Evolutionary conservation across 495 filamentous ascomycete species (phyloP), one percentile per base, ranked within the genome.

Genomic region (Aspergillus haitiensis): DNA sequence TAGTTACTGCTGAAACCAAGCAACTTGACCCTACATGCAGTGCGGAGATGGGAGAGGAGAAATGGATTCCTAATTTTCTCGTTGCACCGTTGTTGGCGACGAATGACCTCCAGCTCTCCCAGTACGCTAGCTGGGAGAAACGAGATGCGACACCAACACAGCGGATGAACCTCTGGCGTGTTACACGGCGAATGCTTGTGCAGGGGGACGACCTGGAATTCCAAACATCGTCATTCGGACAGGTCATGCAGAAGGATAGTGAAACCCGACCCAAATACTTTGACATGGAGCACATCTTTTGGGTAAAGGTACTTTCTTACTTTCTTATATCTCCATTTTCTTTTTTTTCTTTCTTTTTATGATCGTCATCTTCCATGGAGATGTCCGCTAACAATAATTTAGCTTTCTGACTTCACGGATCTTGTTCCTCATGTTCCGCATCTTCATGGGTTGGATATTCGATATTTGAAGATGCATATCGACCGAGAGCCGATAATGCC

Each of bases 51-150:
- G 75, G 75, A 7, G 72, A 78, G 27, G 89, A 92, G 63, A 81
- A 84, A 69, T 93, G 89, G 88, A 76, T 92, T 63, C 83, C 89
- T 33, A 92, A 91, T 61, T 86, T 88, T 46, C 82, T 92, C 65
- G 86, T 86, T 56, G 88, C 89, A 15, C 82, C 89, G 15, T 75
- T 93, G 27, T 75, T 93, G 33, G 89, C 88, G 34, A 87, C 89
- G 52, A 89, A 89, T 69, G 89, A 93, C 64, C 77, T 90, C 18
- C 81, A 86, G 40, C 77, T 93, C 33, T 85, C 86, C 21, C 83
- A 87, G 75, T 93, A 89, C 69, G 80, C 87, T 50, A 83, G 81
- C 32, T 92, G 89, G 89, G 81, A 85, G 60, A 82, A 80, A 56
- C 77, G 77, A 53, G 67, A 72, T 15, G 74, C 75, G 16, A 83